Evolutionary conservation across 2,329 filamentous ascomycete genomes (phyloP).

Genomic region (Aspergillus tubingensis): DNA sequence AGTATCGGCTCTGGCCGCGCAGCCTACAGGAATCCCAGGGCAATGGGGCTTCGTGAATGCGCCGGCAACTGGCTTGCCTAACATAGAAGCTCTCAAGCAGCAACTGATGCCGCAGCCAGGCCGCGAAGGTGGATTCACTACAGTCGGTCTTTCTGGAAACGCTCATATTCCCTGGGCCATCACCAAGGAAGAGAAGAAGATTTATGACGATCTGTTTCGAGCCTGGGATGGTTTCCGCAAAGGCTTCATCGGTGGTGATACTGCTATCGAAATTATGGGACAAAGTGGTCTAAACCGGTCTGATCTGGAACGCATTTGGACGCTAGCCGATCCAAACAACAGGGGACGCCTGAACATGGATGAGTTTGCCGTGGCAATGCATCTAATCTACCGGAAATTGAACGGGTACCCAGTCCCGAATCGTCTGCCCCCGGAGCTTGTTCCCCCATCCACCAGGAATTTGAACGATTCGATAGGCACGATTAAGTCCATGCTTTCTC

Average conservation of each 20-base stretch:
- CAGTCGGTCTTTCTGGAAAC: constrained; percentile 84
- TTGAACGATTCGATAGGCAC: constrained; percentile 90
- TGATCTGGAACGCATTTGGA: constrained; percentile 93
- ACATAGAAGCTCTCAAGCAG: constrained; percentile 87
- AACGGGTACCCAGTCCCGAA: constrained; percentile 93
- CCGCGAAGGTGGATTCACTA: constrained; percentile 82
- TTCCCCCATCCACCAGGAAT: constrained; percentile 92
- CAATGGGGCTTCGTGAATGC: constrained; percentile 99
- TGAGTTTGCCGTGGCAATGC: constrained; percentile 98
- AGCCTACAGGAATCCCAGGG: constrained; percentile 88
- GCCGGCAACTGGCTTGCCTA: constrained; percentile 83
- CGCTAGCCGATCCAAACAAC: constrained; percentile 88
- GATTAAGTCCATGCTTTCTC: constrained; percentile 83
- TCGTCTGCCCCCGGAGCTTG: constrained; percentile 83
- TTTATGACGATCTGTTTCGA: constrained; percentile 91
- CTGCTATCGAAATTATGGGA: constrained; percentile 94
- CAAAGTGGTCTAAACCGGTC: constrained; percentile 91
- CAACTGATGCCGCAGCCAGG: constrained; percentile 98
- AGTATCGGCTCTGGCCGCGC: constrained; percentile 75
- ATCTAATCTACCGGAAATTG: constrained; percentile 94
- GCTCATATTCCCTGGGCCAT: constrained; percentile 98
- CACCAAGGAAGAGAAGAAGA: constrained; percentile 96
- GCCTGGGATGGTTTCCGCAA: constrained; percentile 96
- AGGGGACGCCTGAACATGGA: constrained; percentile 93
- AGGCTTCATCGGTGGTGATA: constrained; percentile 86